Evolutionary conservation across 106 monocot species (phyloP), one percentile per base, ranked within the genome.

Genomic region (Dendrobium officinale): DNA sequence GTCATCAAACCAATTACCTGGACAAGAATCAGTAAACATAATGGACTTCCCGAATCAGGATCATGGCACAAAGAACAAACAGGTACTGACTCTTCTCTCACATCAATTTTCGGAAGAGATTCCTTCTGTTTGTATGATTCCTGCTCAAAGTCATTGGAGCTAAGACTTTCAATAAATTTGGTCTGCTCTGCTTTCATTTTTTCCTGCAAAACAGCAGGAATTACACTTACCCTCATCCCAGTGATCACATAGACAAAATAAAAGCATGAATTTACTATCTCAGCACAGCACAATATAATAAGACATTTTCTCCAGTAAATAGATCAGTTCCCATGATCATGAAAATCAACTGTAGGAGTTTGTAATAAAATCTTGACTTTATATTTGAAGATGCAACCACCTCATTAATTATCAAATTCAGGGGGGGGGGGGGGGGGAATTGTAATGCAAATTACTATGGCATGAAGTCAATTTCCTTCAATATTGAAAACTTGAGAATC

Each of bases 161-260:
- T 86, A 24, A 92, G 45, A 81, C 86, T 92, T 26, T 81, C 90
- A 40, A 89, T 61, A 84, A 98, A 98, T 76, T 88, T 98, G 59
- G 92, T 91, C 64, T 98, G 97, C 54, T 91, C 85, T 61, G 92
- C 86, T 85, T 58, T 92, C 97, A 98, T 95, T 89, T 92, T 94
- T 45, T 84, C 92, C 97, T 96, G 78, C 40, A 56, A 75, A 75
- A 72, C 26, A 58, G 13, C 51, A 74, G 20, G 9, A 74, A 31
- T 22, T 17, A 43, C 43, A 42, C 43, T 6, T 43, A 43, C 29
- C 74, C 18, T 74, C 4, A 74, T 33, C 70, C 70, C 70, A 70
- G 70, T 70, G 16, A 8, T 70, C 27, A 70, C 31, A 37, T 7
- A 37, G n/a, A 61, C 61, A 19, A 58, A 19, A 37, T 70, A 70